Conservation (phyloP, 768 basidiomycete genomes). For the Tulasnella sp. region DNA sequence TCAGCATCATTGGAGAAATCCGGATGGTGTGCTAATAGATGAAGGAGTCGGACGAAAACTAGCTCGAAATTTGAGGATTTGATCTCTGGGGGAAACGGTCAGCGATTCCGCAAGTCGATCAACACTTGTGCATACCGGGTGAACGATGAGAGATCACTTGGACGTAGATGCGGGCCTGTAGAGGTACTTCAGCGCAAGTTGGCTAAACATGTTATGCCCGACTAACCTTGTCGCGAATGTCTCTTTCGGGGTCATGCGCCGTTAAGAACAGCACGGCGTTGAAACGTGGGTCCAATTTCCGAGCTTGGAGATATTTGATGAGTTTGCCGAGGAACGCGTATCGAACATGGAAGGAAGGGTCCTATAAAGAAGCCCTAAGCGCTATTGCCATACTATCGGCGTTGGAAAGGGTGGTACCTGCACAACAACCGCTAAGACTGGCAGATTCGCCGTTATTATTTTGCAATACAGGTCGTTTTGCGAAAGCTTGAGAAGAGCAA, state of each 20-base stretch:
- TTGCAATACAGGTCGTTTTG: constrained; percentile 55
- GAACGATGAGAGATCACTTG: constrained; percentile 13
- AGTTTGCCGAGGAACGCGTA: constrained; percentile 72
- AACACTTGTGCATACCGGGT: constrained; percentile 25
- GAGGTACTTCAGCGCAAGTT: neutral
- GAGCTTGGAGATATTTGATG: constrained; percentile 53
- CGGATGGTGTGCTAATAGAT: constrained; percentile 89
- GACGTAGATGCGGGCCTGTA: constrained; percentile 30
- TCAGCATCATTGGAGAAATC: constrained; percentile 72
- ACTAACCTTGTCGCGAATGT: constrained; percentile 63
- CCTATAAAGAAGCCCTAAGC: constrained; percentile 45
- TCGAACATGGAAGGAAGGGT: constrained; percentile 84
- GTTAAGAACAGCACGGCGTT: constrained; percentile 84
- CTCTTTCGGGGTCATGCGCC: constrained; percentile 84
- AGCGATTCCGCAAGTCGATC: neutral
- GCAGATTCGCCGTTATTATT: constrained; percentile 57
- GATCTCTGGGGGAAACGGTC: constrained; percentile 36
- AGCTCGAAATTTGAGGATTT: constrained; percentile 70
- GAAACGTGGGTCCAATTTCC: constrained; percentile 65
- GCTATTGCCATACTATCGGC: neutral
- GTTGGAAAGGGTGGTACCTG: constrained; percentile 52
- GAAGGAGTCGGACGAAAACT: constrained; percentile 79
- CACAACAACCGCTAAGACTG: constrained; percentile 63
- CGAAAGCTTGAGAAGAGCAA: constrained; percentile 74
- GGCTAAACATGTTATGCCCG: neutral